A percentile compares a stretch with the other conserved stretches of the same genome.
phyloP scores from a whole-genome alignment of 2,329 filamentous ascomycete genomes.

The Pestalotiopsis sp. region DNA sequence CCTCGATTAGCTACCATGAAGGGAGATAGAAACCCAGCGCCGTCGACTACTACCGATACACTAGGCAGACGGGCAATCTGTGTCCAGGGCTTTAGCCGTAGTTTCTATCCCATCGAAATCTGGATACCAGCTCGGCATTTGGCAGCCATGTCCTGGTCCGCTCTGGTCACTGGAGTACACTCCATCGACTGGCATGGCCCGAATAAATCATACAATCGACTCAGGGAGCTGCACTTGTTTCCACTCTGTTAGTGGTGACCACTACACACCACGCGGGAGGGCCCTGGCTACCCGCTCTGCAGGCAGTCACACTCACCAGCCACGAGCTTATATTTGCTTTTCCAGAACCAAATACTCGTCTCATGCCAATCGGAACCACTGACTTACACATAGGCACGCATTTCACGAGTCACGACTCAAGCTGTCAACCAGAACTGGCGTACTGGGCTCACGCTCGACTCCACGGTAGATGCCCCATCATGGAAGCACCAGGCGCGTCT shows the following conservation, averaged over 20 bases:
- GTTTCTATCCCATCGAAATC: not conserved
- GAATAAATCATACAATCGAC: slow-evolving; percentile 27
- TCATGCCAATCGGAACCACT: not conserved
- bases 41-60: not conserved
- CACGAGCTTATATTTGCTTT: slow-evolving; percentile 8
- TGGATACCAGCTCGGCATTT: slow-evolving; percentile 11
- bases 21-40: not conserved
- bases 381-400: not conserved
- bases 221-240: slow-evolving; percentile 23
- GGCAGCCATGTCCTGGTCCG: slow-evolving; percentile 13
- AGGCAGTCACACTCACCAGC: slow-evolving; percentile 24
- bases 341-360: not conserved
- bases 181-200: slow-evolving; percentile 22
- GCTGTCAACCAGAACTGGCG: not conserved
- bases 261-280: slow-evolving; percentile 33
- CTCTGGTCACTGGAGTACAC: slow-evolving; percentile 29
- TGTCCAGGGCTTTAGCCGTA: not conserved
- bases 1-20: not conserved
- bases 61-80: not conserved
- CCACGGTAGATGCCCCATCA: not conserved
- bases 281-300: slow-evolving; percentile 45
- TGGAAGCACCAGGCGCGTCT: not conserved
- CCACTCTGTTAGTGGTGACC: slow-evolving; percentile 27
- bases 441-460: not conserved
- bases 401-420: not conserved